Percentiles rank a stretch among this genome's conserved stretches.
Conservation (phyloP, 768 basidiomycete species). For the Leccinum subtestaceum region DNA sequence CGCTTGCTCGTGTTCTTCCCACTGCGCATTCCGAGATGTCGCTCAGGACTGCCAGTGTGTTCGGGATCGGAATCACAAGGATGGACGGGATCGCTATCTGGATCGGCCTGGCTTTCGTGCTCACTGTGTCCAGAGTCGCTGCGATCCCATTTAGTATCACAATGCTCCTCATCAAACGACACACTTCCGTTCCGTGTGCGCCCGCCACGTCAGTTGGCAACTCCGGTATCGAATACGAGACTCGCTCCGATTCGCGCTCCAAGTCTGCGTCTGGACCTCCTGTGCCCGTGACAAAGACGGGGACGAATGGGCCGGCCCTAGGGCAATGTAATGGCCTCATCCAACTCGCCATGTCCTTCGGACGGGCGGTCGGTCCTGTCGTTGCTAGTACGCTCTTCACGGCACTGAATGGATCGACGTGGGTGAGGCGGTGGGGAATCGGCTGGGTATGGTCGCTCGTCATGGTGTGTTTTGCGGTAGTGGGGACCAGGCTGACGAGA, state of each 20-base stretch:
- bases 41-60: no score
- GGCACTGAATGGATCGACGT: conserved; percentile 10
- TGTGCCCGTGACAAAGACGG: neutral
- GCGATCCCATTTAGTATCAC: conserved; percentile 41
- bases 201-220: neutral
- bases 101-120: conserved; percentile 42
- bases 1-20: neutral
- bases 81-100: conserved; percentile 36
- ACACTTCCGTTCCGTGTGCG: conserved; percentile 35
- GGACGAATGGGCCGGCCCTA: neutral
- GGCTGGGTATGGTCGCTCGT: conserved; percentile 17
- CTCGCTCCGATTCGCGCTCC: neutral
- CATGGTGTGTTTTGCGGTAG: conserved; percentile 14
- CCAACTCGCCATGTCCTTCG: conserved; percentile 53
- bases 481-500: conserved; percentile 11
- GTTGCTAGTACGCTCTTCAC: conserved; percentile 40
- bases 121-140: conserved; percentile 35
- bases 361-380: conserved; percentile 52
- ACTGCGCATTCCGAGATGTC: neutral
- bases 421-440: conserved; percentile 3
- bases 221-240: neutral
- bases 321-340: conserved; percentile 48
- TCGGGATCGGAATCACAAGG: neutral
- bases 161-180: conserved; percentile 56
- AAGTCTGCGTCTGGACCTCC: neutral